Percentiles rank a stretch among this genome's conserved stretches.
Conservation (phyloP, 768 basidiomycete species). For the Boletus sp. region DNA sequence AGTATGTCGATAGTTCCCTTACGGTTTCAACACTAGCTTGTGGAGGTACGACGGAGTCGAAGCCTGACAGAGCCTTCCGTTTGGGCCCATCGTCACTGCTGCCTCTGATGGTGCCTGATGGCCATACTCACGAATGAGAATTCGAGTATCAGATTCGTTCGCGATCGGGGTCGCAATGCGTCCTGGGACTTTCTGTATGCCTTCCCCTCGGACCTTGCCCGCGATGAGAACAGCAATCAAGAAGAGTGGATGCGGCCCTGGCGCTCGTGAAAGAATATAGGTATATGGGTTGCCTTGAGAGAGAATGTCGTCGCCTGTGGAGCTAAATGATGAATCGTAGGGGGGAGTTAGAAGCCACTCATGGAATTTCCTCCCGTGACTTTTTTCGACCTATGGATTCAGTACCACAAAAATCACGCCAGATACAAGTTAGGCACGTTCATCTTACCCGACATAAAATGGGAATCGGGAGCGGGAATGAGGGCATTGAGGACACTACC, state of each 20-base stretch:
- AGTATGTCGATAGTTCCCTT: not conserved
- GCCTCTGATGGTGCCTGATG: not conserved
- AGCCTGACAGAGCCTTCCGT: not conserved
- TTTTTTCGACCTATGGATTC: conserved; percentile 1
- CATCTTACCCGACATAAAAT: conserved; percentile 8
- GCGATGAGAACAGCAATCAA: conserved; percentile 24
- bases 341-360: conserved; percentile 5
- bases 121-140: conserved; percentile 6
- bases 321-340: not conserved
- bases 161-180: not conserved
- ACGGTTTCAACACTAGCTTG: not conserved
- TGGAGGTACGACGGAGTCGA: conserved; percentile 1
- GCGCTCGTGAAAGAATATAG: conserved; percentile 25
- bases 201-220: conserved; percentile 3
- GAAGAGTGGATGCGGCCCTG: conserved; percentile 84
- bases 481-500: not conserved
- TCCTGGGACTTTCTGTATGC: not conserved
- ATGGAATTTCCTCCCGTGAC: conserved; percentile 1
- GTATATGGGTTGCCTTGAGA: not conserved
- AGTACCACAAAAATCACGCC: not conserved
- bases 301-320: not conserved
- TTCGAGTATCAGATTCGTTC: not conserved
- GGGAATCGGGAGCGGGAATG: not conserved
- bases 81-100: not conserved
- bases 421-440: conserved; percentile 3